Percentiles rank a stretch among this genome's conserved stretches.
These are phyloP conservation scores for Acanthamoeba castellanii DNA, from an alignment of 208 protist species.

Conservation along the genomic window DNA sequence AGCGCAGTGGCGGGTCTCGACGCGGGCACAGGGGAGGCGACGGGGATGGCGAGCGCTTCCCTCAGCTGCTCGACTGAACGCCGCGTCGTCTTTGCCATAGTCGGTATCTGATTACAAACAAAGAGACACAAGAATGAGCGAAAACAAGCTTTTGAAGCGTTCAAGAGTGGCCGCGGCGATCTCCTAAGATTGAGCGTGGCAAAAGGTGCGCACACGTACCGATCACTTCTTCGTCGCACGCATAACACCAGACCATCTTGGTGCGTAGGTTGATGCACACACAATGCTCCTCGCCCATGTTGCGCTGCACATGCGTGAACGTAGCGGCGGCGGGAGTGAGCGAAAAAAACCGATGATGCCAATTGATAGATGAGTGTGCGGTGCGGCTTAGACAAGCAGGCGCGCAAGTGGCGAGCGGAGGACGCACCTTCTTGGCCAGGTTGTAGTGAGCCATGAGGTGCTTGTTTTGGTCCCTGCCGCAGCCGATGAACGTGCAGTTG, in stretches of 20 bases:
- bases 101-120: not conserved
- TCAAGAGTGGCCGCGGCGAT: too few species aligned
- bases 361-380: not conserved
- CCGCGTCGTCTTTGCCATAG: not conserved
- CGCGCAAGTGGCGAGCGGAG: not conserved
- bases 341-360: not conserved
- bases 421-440: not conserved
- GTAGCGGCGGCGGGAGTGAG: not conserved
- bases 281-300: not conserved
- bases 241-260: not conserved
- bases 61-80: not conserved
- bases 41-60: not conserved
- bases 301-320: not conserved
- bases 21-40: not conserved
- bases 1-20: not conserved
- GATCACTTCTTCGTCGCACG: not conserved
- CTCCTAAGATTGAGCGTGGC: not conserved
- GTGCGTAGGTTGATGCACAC: not conserved
- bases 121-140: not conserved
- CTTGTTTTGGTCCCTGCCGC: not conserved
- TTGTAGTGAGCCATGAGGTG: not conserved
- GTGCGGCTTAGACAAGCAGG: not conserved
- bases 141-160: not conserved
- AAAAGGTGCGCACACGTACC: not conserved
- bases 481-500: conserved; percentile 16